phyloP scores from a whole-genome alignment of 768 basidiomycete genomes.

The Hemileccinum rubropunctum region DNA sequence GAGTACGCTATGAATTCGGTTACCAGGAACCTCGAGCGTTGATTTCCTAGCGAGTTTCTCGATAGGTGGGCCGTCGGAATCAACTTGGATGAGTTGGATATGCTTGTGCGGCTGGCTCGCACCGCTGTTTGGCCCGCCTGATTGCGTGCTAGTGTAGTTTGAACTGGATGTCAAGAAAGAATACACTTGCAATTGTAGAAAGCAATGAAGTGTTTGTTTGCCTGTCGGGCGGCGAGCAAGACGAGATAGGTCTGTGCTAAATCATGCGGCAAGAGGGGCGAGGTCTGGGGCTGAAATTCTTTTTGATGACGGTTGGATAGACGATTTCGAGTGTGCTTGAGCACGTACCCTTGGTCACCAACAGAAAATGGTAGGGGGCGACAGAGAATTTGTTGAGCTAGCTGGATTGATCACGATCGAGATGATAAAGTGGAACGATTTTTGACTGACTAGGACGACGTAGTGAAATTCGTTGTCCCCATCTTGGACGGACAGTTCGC shows the following conservation, averaged over 20 bases:
- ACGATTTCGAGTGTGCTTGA: background rate
- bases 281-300: conserved; percentile 78
- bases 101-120: conserved; percentile 93
- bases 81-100: conserved; percentile 76
- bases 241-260: conserved; percentile 76
- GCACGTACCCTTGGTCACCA: conserved; percentile 77
- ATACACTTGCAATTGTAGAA: conserved; percentile 82
- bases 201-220: conserved; percentile 61
- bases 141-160: background rate
- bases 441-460: conserved; percentile 60
- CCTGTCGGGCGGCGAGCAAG: conserved; percentile 62
- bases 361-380: conserved; percentile 80
- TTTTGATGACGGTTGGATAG: conserved; percentile 3
- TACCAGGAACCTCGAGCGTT: conserved; percentile 46
- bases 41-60: conserved; percentile 63
- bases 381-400: conserved; percentile 89
- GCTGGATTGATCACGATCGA: conserved; percentile 2
- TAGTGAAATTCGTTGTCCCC: conserved; percentile 55
- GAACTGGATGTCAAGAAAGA: background rate
- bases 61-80: conserved; percentile 68
- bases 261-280: conserved; percentile 77
- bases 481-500: conserved; percentile 57
- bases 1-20: background rate
- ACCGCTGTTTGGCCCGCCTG: conserved; percentile 76
- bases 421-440: background rate